Percentiles rank a stretch among this genome's conserved stretches.
phyloP scores from a whole-genome alignment of 805 yeast genomes.

The Saturnispora besseyi region DNA sequence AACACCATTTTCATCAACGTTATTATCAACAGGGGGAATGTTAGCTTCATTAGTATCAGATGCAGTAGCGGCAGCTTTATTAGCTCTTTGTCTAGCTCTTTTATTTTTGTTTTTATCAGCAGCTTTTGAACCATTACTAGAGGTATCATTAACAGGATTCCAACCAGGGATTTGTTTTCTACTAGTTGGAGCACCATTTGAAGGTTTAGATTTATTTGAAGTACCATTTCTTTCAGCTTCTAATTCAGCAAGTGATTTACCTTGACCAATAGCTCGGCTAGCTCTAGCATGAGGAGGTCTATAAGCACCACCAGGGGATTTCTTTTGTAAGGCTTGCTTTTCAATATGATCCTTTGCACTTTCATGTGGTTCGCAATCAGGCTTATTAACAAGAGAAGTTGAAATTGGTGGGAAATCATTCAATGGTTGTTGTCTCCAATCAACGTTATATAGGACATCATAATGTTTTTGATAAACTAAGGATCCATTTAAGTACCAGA shows the following conservation, averaged over 20 bases:
- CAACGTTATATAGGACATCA: slow-evolving; percentile 68
- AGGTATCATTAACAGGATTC: slow-evolving; percentile 20
- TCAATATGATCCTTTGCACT: slow-evolving; percentile 55
- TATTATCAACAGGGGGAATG: slow-evolving; percentile 30
- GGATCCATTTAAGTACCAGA: slow-evolving; percentile 89
- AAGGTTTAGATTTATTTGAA: slow-evolving; percentile 4
- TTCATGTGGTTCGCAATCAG: slow-evolving; percentile 58
- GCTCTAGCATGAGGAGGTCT: slow-evolving; percentile 92
- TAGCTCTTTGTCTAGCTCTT: slow-evolving; percentile 62
- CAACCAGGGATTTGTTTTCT: slow-evolving; percentile 17
- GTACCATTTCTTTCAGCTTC: slow-evolving; percentile 30
- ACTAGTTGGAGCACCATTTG: slow-evolving; percentile 2
- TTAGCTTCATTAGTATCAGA: slow-evolving; percentile 30
- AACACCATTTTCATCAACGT: slow-evolving; percentile 29
- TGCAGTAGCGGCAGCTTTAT: slow-evolving; percentile 32
- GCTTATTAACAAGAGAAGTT: slow-evolving; percentile 29
- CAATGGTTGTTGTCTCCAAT: slow-evolving; percentile 70
- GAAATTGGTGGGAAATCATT: slow-evolving; percentile 47
- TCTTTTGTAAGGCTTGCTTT: slow-evolving; percentile 27
- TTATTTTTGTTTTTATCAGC: slow-evolving; percentile 57
- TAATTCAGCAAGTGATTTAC: slow-evolving; percentile 50
- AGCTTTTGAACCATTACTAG: slow-evolving; percentile 36
- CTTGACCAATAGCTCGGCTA: slow-evolving; percentile 30
- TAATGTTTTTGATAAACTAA: slow-evolving; percentile 71
- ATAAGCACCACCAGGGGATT: slow-evolving; percentile 45